Conservation (phyloP, 31 red algal species). For the Porphyra umbilicalis region DNA sequence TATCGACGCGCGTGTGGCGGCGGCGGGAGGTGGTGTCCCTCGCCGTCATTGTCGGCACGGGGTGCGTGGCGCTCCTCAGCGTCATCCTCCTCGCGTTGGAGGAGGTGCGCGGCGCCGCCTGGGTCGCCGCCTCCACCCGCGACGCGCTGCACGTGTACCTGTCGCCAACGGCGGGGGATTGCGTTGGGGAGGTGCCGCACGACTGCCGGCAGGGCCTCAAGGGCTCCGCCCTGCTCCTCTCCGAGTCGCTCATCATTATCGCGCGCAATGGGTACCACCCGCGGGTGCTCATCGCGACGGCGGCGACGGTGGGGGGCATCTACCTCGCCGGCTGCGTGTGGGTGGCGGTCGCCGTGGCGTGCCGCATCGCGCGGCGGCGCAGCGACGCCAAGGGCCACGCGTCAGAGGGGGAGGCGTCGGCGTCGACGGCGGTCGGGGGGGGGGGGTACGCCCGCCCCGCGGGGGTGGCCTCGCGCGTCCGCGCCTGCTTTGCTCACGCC, state of each 20-base stretch:
- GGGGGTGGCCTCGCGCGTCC: too few relatives aligned
- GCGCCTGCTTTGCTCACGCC: too few relatives aligned
- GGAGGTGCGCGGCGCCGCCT: neutral
- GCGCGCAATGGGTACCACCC: neutral
- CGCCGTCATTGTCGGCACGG: neutral
- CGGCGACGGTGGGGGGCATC: neutral
- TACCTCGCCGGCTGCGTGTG: neutral
- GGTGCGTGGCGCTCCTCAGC: neutral
- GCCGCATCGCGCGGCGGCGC: neutral
- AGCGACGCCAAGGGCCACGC: too few relatives aligned
- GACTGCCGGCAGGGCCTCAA: neutral
- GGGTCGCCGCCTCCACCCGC: neutral
- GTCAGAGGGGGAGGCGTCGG: too few relatives aligned
- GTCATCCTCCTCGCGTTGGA: neutral
- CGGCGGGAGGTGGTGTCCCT: neutral
- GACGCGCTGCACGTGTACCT: neutral
- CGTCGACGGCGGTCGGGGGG: too few relatives aligned
- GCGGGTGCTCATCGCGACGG: neutral
- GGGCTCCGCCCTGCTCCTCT: neutral
- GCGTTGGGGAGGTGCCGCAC: neutral
- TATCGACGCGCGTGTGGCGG: neutral
- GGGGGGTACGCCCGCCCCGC: too few relatives aligned
- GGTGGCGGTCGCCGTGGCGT: neutral
- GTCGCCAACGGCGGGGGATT: neutral
- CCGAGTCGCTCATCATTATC: neutral